phyloP scores from a whole-genome alignment of 1,139 yeast species.

The Lodderomyces margitis region DNA sequence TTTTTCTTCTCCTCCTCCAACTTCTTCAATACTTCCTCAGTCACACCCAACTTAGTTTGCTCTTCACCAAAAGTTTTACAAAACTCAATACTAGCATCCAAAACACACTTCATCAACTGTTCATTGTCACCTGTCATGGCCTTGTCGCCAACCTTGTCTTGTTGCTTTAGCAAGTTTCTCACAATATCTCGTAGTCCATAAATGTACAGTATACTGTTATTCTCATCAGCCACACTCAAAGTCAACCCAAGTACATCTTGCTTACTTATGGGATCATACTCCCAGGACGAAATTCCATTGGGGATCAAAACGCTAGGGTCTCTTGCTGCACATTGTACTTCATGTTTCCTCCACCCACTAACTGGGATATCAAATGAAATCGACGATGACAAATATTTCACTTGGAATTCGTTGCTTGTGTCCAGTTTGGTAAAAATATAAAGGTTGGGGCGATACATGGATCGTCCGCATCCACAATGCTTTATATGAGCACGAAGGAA shows the following conservation, averaged over 20 bases:
- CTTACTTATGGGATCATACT: slow-evolving; percentile 15
- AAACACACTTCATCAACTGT: slow-evolving; percentile 17
- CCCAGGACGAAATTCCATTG: slow-evolving; percentile 38
- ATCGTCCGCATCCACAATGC: slow-evolving; percentile 36
- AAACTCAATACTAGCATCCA: slow-evolving; percentile 19
- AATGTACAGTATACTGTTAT: slow-evolving; percentile 29
- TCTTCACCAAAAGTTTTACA: slow-evolving; percentile 23
- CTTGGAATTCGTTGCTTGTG: slow-evolving; percentile 21
- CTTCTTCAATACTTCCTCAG: slow-evolving; percentile 8
- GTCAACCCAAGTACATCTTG: slow-evolving; percentile 32
- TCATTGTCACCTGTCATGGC: background rate
- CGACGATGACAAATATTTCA: slow-evolving; percentile 34
- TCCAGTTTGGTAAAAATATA: slow-evolving; percentile 22
- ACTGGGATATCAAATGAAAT: slow-evolving; percentile 35
- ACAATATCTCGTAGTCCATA: slow-evolving; percentile 8
- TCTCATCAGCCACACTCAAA: slow-evolving; percentile 35
- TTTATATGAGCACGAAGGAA: slow-evolving; percentile 37
- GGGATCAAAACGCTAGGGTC: slow-evolving; percentile 36
- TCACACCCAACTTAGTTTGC: slow-evolving; percentile 9
- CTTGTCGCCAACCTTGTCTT: background rate
- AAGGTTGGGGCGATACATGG: slow-evolving; percentile 38
- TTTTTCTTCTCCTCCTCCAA: slow-evolving; percentile 5
- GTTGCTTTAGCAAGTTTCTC: slow-evolving; percentile 5
- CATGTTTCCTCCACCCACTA: slow-evolving; percentile 30
- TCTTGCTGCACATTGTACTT: slow-evolving; percentile 21